Evolutionary conservation across 768 basidiomycete genomes (phyloP), one percentile per base, ranked within the genome.

Genomic region (Leccinellum rugosiceps): DNA sequence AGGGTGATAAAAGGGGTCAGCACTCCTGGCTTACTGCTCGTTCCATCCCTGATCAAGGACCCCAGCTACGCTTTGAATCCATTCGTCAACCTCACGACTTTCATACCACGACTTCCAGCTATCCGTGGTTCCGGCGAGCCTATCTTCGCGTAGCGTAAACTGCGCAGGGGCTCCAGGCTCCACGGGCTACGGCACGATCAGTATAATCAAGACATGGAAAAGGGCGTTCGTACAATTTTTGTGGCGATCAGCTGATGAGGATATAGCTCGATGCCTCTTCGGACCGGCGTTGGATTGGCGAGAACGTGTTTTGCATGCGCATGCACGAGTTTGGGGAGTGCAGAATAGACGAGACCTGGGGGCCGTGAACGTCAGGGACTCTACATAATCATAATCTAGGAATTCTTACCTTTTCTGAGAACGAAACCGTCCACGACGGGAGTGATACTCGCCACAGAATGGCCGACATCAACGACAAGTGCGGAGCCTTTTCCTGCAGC

Each of bases 371-470:
- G 26, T 31, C 28, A 43, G 17, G 23, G 11, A 28, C 8, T 17
- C 3, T 7, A 6, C 2, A 32, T 45, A 15, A 28, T 13, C n/a
- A n/a, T n/a, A n/a, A n/a, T n/a, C 2, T 52, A 28, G 47, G 41
- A 8, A 19, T 11, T 55, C 70, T 46, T 46, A 88, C 96, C 96
- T 83, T 96, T 97, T 66, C 95, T 82, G 45, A 99, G 83, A 44
- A 98, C 97, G 66, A 98, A 99, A 4, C 97, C 97, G 64, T 99
- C 97, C 4, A 95, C 93, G 19, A 99, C 90, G 6, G 97, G 97
- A 1, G 93, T 94, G 14, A 96, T 92, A 64, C 92, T 96, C 14
- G 90, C 89, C 70, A 87, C 85, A 13, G 89, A 83, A 61, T 93
- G 88, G 5, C 97, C 97, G 48, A 98, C 83, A 65, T 99, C 97